Conservation (phyloP, 1,139 yeast species). For the Pneumocystis carinii region DNA sequence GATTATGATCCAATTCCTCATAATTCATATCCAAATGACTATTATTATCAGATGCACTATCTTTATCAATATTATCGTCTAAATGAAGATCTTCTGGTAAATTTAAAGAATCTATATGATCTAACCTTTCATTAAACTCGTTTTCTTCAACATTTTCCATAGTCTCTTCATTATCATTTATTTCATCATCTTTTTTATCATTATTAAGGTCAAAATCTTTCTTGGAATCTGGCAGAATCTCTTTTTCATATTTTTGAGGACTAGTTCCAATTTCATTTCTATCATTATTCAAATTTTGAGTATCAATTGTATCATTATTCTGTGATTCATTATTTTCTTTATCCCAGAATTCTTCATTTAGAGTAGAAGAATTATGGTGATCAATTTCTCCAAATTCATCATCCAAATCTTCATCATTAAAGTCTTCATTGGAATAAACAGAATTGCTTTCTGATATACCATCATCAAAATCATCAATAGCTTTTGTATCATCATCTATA, state of each 20-base stretch:
- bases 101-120: conserved; percentile 67
- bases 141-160: conserved; percentile 53
- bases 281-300: conserved; percentile 51
- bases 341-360: conserved; percentile 98
- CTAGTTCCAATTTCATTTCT: conserved; percentile 50
- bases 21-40: conserved; percentile 12
- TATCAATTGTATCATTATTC: conserved; percentile 44
- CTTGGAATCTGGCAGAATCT: conserved; percentile 41
- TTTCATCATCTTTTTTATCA: conserved; percentile 31
- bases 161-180: conserved; percentile 29
- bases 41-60: conserved; percentile 22
- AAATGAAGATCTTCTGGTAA: conserved; percentile 64
- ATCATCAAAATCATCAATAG: conserved; percentile 55
- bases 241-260: conserved; percentile 39
- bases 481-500: conserved; percentile 54
- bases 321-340: conserved; percentile 74
- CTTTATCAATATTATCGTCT: conserved; percentile 18
- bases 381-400: conserved; percentile 85
- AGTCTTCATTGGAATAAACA: conserved; percentile 41
- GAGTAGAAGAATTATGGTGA: conserved; percentile 83
- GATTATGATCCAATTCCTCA: conserved; percentile 3
- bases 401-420: conserved; percentile 39
- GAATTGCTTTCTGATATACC: conserved; percentile 41
- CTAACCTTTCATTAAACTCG: conserved; percentile 54
- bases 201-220: conserved; percentile 26